Percentiles rank a stretch among this genome's conserved stretches.
Conservation (phyloP, 2,329 filamentous ascomycete species). For the Alternaria rosae region DNA sequence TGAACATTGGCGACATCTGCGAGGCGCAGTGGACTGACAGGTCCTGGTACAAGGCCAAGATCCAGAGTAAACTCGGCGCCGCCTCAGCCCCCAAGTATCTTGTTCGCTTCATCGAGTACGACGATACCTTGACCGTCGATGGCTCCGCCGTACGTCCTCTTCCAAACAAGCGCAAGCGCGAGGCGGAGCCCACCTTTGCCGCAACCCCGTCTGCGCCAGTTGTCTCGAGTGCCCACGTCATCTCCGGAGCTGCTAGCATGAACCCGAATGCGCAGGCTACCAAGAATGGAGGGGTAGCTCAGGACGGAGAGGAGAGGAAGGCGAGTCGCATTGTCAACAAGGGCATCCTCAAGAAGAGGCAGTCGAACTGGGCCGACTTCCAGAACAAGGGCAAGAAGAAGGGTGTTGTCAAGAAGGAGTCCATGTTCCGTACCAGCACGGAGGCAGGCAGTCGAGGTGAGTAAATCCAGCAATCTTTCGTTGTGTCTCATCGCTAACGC, state of each 20-base stretch:
- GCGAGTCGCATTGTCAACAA: constrained; percentile 84
- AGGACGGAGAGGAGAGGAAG: constrained; percentile 69
- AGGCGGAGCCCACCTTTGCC: constrained; percentile 77
- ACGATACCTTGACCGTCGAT: constrained; percentile 81
- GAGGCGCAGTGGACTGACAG: constrained; percentile 93
- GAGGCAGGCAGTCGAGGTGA: constrained; percentile 85
- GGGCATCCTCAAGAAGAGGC: constrained; percentile 88
- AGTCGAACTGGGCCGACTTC: constrained; percentile 96
- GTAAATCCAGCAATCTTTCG: constrained; percentile 22
- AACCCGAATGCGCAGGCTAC: constrained; percentile 69
- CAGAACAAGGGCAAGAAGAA: constrained; percentile 71
- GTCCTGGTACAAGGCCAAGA: constrained; percentile 88
- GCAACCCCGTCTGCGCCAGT: constrained; percentile 49
- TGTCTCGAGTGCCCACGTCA: constrained; percentile 59
- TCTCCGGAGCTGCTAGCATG: constrained; percentile 71
- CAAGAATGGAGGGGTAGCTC: constrained; percentile 69
- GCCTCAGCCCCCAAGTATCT: constrained; percentile 90
- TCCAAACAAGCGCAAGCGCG: constrained; percentile 67
- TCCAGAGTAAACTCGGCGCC: constrained; percentile 92
- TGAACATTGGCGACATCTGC: constrained; percentile 88
- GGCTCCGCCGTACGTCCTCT: constrained; percentile 43
- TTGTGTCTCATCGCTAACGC: constrained; percentile 27
- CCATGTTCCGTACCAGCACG: constrained; percentile 95
- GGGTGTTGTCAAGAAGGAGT: constrained; percentile 83
- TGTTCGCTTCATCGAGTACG: constrained; percentile 94